These are phyloP conservation scores for Mucor saturninus DNA, from an alignment of 371 early-diverging fungal species.

Conservation along the genomic window DNA sequence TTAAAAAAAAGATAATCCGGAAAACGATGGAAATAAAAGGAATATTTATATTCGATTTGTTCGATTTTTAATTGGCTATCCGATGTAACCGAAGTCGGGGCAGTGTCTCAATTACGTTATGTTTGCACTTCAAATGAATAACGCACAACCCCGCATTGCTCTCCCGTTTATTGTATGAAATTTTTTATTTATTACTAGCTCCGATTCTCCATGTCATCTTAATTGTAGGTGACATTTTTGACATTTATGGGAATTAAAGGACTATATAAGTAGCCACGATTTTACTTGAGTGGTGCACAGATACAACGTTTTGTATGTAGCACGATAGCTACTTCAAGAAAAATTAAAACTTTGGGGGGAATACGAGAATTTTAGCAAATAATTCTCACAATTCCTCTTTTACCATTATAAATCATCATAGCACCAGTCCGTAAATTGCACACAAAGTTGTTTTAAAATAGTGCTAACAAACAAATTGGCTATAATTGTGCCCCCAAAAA, in stretches of 20 bases:
- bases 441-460: too few species aligned
- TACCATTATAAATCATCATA: neutral
- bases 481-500: too few species aligned
- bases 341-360: too few species aligned
- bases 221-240: slow-evolving; percentile 10
- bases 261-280: neutral
- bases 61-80: slow-evolving; percentile 8
- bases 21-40: slow-evolving; percentile 2
- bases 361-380: neutral
- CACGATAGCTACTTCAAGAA: neutral
- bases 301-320: neutral
- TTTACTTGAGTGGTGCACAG: neutral
- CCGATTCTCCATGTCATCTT: slow-evolving; percentile 21
- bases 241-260: slow-evolving; percentile 1
- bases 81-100: neutral
- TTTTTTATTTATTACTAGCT: neutral
- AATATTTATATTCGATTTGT: neutral
- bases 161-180: neutral
- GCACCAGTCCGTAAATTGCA: neutral
- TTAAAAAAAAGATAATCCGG: neutral
- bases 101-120: slow-evolving; percentile 6
- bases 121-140: slow-evolving; percentile 2
- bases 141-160: slow-evolving; percentile 7
- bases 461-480: too few species aligned
- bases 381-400: neutral